Evolutionary conservation across 495 filamentous ascomycete species (phyloP).

Genomic region (Apiosordaria backusii): DNA sequence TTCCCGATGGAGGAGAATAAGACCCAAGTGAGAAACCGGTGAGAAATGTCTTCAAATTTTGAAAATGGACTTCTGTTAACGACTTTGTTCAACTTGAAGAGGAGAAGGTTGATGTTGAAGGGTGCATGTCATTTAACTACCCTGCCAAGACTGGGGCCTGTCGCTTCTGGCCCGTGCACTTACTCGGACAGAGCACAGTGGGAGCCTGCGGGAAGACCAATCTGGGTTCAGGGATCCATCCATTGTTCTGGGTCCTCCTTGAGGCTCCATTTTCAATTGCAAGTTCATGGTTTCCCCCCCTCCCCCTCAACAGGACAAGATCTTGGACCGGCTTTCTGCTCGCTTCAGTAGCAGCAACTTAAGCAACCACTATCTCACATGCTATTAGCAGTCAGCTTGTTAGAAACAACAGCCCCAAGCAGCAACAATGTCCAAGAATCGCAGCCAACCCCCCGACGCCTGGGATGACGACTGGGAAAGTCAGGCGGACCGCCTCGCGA

Average conservation of each 20-base stretch:
- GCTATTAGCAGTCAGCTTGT: background rate
- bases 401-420: background rate
- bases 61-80: background rate
- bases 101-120: background rate
- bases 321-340: background rate
- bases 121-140: background rate
- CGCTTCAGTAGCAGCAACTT: background rate
- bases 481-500: conserved; percentile 57
- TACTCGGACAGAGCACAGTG: background rate
- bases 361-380: background rate
- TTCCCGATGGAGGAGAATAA: background rate
- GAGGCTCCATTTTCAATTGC: background rate
- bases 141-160: background rate
- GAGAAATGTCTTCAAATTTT: background rate
- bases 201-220: background rate
- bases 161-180: background rate
- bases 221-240: background rate
- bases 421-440: background rate
- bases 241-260: background rate
- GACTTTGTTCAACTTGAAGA: background rate
- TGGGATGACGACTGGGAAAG: conserved; percentile 90
- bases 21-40: background rate
- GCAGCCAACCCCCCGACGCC: conserved; percentile 57
- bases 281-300: background rate
- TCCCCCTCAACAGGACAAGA: background rate